Percentiles rank a stretch among this genome's conserved stretches.
Conservation (phyloP, 2,329 filamentous ascomycete species). For the Pseudonectria buxi region DNA sequence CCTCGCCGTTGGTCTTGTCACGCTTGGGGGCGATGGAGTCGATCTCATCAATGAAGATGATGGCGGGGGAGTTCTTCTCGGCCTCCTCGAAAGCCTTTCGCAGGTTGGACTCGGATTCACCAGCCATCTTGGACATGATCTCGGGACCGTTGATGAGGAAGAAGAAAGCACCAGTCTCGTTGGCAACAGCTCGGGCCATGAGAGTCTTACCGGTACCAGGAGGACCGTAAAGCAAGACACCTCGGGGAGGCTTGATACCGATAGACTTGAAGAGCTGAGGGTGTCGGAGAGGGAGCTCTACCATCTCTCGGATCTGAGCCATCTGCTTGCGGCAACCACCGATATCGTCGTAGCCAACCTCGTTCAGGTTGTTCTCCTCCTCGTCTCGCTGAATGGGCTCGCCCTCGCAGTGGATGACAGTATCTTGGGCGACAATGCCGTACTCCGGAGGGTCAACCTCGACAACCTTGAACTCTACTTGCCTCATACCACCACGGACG, state of each 20-base stretch:
- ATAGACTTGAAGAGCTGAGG: slow-evolving; percentile 99
- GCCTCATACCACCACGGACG: slow-evolving; percentile 94
- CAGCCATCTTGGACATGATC: slow-evolving; percentile 99
- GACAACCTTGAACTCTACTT: slow-evolving; percentile 99
- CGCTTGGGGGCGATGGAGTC: slow-evolving; percentile 98
- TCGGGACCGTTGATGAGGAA: slow-evolving; percentile 99
- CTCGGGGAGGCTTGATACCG: slow-evolving; percentile 97
- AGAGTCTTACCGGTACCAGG: slow-evolving; percentile 99
- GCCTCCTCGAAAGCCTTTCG: slow-evolving; percentile 99
- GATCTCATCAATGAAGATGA: slow-evolving; percentile 99
- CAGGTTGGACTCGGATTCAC: slow-evolving; percentile 96
- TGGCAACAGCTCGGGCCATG: slow-evolving; percentile 97
- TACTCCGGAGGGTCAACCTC: slow-evolving; percentile 98
- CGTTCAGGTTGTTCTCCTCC: slow-evolving; percentile 98
- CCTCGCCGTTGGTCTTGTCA: slow-evolving; percentile 99
- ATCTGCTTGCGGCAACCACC: slow-evolving; percentile 99
- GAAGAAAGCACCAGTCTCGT: slow-evolving; percentile 98
- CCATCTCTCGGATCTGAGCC: slow-evolving; percentile 98
- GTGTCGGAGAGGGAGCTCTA: slow-evolving; percentile 92
- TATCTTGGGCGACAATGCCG: slow-evolving; percentile 97
- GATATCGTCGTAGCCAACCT: slow-evolving; percentile 98
- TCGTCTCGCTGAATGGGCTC: slow-evolving; percentile 89
- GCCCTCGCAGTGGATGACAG: slow-evolving; percentile 97
- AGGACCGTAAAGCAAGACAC: slow-evolving; percentile 93
- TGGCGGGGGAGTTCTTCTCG: slow-evolving; percentile 97